Evolutionary conservation across 768 basidiomycete genomes (phyloP).

Genomic region (Boletus sp.): DNA sequence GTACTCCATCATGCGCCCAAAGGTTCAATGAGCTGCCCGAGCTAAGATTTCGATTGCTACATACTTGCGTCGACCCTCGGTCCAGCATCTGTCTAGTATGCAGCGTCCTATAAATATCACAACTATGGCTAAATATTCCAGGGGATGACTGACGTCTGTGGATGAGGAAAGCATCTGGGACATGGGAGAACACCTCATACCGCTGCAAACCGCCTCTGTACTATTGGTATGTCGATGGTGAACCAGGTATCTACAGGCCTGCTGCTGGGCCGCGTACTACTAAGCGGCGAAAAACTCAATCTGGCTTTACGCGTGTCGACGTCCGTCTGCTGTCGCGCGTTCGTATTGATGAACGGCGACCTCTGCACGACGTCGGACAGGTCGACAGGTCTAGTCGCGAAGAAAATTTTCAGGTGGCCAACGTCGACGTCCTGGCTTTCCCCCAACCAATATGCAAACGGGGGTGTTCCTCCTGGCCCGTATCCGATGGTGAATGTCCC

Average conservation of each 20-base stretch:
- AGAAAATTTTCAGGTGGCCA: neutral
- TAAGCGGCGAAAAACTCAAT: neutral
- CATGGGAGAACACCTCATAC: neutral
- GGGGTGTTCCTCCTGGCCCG: neutral
- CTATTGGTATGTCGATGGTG: neutral
- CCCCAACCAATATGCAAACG: conserved; percentile 5
- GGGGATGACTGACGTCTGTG: neutral
- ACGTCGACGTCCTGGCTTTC: neutral
- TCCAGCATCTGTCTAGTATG: neutral
- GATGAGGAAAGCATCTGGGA: neutral
- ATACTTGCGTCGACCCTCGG: no score
- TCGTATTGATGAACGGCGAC: neutral
- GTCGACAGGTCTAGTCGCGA: neutral
- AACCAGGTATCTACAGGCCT: neutral
- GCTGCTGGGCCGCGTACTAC: neutral
- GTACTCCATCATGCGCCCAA: neutral
- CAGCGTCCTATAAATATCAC: neutral
- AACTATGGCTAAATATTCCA: neutral
- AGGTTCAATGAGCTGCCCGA: neutral
- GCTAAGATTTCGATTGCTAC: no score
- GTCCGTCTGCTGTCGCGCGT: neutral
- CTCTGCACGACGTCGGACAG: neutral
- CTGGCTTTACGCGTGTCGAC: neutral
- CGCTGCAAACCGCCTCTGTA: neutral
- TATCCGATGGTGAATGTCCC: neutral